These are phyloP conservation scores for Chrysanthemum lavandulifolium DNA, from an alignment of 129 eudicot species.

Conservation along the genomic window DNA sequence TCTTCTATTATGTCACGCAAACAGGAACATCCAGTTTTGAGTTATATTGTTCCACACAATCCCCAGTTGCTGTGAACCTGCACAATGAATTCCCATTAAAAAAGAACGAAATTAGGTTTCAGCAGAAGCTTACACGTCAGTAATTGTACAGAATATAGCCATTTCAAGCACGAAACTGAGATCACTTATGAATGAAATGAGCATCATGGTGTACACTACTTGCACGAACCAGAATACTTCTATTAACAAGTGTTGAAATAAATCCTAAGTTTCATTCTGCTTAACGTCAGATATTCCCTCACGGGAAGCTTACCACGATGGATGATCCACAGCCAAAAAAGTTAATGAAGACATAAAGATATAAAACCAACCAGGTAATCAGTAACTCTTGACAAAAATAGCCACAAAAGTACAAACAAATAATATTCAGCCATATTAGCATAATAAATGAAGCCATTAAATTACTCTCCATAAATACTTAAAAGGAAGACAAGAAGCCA, in stretches of 20 bases:
- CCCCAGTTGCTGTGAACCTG: background rate
- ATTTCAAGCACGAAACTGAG: background rate
- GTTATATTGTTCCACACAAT: background rate
- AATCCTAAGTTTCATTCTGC: background rate
- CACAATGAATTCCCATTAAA: background rate
- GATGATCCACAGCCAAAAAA: too few species aligned
- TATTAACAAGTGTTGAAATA: background rate
- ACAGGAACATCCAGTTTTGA: background rate
- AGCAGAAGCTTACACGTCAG: too few species aligned
- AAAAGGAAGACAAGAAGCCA: background rate
- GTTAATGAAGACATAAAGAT: too few species aligned
- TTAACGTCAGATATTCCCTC: background rate
- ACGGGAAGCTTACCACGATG: background rate
- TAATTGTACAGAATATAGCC: background rate
- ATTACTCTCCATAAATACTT: constrained; percentile 1
- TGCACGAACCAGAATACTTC: too few species aligned
- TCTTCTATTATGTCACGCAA: background rate
- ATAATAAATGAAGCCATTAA: constrained; percentile 7
- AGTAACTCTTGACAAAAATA: background rate
- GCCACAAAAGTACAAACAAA: constrained; percentile 6
- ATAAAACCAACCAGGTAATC: background rate
- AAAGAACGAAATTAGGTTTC: too few species aligned
- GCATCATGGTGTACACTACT: too few species aligned
- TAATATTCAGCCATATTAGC: background rate
- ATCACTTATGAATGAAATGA: background rate